These are phyloP conservation scores for Tricladium varicosporioides DNA, from an alignment of 2,329 filamentous ascomycete species.

Conservation along the genomic window DNA sequence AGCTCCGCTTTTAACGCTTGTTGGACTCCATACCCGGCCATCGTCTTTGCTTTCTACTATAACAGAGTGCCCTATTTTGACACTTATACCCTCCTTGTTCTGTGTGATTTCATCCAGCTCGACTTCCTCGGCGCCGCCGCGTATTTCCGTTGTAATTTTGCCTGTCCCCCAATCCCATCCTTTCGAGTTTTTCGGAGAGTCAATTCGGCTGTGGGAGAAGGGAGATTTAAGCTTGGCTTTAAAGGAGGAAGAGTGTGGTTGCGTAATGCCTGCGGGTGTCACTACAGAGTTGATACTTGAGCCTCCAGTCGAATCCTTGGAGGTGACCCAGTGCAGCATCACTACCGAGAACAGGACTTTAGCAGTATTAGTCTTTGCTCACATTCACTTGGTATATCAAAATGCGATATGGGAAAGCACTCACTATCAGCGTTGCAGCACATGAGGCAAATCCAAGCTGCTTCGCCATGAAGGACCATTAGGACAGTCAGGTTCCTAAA, in stretches of 20 bases:
- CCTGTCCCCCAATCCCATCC: background rate
- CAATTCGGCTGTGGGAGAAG: background rate
- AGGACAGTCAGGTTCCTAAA: conserved; percentile 52
- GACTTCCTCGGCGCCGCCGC: background rate
- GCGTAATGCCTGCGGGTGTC: background rate
- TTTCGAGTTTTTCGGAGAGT: background rate
- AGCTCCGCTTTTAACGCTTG: no score
- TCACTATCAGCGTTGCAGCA: conserved; percentile 58
- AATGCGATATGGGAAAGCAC: conserved; percentile 6
- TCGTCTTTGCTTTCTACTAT: background rate
- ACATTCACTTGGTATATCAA: background rate
- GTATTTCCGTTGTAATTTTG: background rate
- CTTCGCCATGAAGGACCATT: conserved; percentile 57
- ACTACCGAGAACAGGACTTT: conserved; percentile 56
- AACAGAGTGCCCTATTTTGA: conserved; percentile 1
- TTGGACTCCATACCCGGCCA: no score
- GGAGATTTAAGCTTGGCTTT: background rate
- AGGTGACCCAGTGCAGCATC: conserved; percentile 58
- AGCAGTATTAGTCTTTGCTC: conserved; percentile 20
- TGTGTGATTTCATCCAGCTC: background rate
- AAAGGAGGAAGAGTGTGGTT: background rate
- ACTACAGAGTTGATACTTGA: background rate
- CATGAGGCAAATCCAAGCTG: conserved; percentile 63
- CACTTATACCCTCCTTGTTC: background rate
- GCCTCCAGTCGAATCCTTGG: conserved; percentile 30